Percentiles rank a stretch among this genome's conserved stretches.
Evolutionary conservation across 2,329 filamentous ascomycete genomes (phyloP).

Genomic region (Colletotrichum sp.): DNA sequence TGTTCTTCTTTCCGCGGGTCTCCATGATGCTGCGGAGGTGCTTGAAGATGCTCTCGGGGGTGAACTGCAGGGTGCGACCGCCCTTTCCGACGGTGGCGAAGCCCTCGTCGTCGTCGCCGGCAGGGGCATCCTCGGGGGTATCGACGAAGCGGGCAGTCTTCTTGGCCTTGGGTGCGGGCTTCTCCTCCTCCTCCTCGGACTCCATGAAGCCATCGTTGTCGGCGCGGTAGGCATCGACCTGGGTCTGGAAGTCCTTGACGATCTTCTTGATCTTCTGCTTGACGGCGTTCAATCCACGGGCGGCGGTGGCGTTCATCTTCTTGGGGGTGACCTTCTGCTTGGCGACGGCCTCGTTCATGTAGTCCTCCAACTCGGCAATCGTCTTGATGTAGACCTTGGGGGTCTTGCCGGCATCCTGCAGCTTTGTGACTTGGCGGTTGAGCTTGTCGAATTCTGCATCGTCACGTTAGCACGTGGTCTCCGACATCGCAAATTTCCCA

Average conservation of each 20-base stretch:
- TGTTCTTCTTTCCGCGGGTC: constrained; percentile 98
- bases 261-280: constrained; percentile 99
- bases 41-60: constrained; percentile 97
- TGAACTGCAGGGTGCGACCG: constrained; percentile 89
- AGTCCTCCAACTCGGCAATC: constrained; percentile 90
- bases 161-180: constrained; percentile 56
- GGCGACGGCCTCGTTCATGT: constrained; percentile 89
- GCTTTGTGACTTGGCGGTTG: constrained; percentile 83
- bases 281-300: constrained; percentile 92
- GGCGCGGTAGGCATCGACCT: constrained; percentile 85
- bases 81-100: constrained; percentile 90
- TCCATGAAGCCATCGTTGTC: constrained; percentile 90
- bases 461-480: background rate
- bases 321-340: constrained; percentile 96
- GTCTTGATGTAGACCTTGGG: constrained; percentile 94
- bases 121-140: constrained; percentile 53
- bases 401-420: constrained; percentile 76
- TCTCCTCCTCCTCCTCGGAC: constrained; percentile 78
- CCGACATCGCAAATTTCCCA: background rate
- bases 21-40: constrained; percentile 92
- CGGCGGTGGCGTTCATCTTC: constrained; percentile 99
- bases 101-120: constrained; percentile 78
- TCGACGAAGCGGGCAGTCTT: constrained; percentile 50
- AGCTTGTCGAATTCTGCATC: constrained; percentile 88
- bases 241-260: constrained; percentile 89